Conservation (phyloP, 208 protist species). For the Trypanosoma vivax region DNA sequence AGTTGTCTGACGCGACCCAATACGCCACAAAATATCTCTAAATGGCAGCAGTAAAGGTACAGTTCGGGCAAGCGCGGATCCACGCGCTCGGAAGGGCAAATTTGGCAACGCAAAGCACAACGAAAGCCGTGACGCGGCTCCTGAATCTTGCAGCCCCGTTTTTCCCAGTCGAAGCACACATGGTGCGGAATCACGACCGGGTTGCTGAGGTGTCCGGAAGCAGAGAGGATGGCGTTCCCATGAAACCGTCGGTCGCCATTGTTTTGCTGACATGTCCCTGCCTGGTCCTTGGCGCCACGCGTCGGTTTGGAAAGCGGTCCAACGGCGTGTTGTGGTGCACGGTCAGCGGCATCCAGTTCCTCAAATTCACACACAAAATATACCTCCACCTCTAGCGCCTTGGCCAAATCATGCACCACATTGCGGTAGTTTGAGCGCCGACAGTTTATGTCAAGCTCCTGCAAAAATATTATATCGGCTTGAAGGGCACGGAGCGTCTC, state of each 20-base stretch:
- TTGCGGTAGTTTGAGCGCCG: constrained; percentile 57
- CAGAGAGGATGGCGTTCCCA: constrained; percentile 72
- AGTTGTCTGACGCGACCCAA: constrained; percentile 65
- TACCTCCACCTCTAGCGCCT: constrained; percentile 42
- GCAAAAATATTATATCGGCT: constrained; percentile 69
- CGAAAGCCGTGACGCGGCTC: constrained; percentile 63
- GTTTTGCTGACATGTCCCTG: background rate
- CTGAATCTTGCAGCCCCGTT: constrained; percentile 17
- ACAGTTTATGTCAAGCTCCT: constrained; percentile 80
- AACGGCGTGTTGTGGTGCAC: constrained; percentile 30
- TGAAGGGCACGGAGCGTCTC: constrained; percentile 28
- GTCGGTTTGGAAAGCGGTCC: constrained; percentile 29
- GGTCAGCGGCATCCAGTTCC: constrained; percentile 40
- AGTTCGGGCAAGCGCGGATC: constrained; percentile 28
- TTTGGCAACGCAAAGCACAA: constrained; percentile 35
- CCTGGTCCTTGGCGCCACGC: background rate
- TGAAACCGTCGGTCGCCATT: constrained; percentile 45
- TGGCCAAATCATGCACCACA: constrained; percentile 45
- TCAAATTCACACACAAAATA: constrained; percentile 81
- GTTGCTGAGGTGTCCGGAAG: constrained; percentile 25
- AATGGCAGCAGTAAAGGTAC: constrained; percentile 75
- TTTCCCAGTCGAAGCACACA: constrained; percentile 50
- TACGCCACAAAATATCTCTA: constrained; percentile 72
- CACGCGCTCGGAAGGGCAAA: constrained; percentile 29
- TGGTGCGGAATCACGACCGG: constrained; percentile 37